A percentile compares a stretch with the other conserved stretches of the same genome.
Conservation (phyloP, 1,139 yeast species). For the Candida glucosophila region DNA sequence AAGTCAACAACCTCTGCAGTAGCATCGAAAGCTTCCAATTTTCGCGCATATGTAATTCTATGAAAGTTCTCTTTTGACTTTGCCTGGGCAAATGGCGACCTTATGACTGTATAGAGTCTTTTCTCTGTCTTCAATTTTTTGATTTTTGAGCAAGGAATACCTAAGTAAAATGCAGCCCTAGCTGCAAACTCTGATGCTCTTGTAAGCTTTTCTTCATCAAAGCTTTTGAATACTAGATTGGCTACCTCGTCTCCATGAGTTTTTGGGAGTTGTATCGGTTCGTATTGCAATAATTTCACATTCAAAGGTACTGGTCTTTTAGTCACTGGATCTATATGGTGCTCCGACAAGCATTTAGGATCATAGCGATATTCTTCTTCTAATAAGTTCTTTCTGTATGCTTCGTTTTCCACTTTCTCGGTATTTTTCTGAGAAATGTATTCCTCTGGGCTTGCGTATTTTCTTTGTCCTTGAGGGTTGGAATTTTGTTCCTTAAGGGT, state of each 20-base stretch:
- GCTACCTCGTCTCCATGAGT: conserved; percentile 70
- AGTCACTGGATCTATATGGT: conserved; percentile 15
- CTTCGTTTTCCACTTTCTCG: conserved; percentile 20
- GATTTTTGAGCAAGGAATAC: conserved; percentile 60
- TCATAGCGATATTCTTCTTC: conserved; percentile 24
- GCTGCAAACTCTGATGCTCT: conserved; percentile 79
- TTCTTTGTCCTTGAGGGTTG: conserved; percentile 6
- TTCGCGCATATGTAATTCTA: conserved; percentile 73
- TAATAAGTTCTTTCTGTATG: conserved; percentile 21
- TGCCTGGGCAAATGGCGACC: conserved; percentile 92
- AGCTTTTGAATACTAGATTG: conserved; percentile 64
- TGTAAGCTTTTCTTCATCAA: conserved; percentile 59
- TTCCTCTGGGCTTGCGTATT: conserved; percentile 24
- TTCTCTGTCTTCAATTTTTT: conserved; percentile 63
- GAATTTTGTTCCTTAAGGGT: too few species aligned
- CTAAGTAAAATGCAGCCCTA: conserved; percentile 84
- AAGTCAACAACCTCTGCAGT: conserved; percentile 78
- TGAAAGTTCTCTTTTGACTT: conserved; percentile 92
- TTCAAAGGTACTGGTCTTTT: conserved; percentile 67
- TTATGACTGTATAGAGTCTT: conserved; percentile 81
- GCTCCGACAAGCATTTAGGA: conserved; percentile 33
- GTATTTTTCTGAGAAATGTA: conserved; percentile 17
- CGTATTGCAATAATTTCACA: conserved; percentile 74
- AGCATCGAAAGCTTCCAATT: conserved; percentile 73
- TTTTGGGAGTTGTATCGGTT: conserved; percentile 64